These are phyloP conservation scores for Vigna unguiculata DNA, from an alignment of 306 rosid genomes.

Conservation along the genomic window DNA sequence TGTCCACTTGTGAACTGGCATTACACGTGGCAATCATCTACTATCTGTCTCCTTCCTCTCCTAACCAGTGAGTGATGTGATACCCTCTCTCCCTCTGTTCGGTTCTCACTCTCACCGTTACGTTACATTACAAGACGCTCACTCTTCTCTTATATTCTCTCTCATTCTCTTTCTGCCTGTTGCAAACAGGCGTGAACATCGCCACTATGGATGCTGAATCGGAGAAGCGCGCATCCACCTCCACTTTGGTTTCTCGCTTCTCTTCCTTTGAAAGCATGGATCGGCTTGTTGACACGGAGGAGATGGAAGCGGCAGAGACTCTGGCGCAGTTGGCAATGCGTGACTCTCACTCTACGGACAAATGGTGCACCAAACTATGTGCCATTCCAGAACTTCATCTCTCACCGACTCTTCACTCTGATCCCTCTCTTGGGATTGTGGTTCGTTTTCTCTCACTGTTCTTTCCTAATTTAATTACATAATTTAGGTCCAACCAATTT, in stretches of 20 bases:
- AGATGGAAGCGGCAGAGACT: constrained; percentile 97
- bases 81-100: neutral
- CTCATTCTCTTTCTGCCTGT: neutral
- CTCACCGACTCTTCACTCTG: constrained; percentile 58
- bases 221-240: constrained; percentile 44
- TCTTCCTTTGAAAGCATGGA: constrained; percentile 42
- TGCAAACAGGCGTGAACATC: neutral
- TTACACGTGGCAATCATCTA: constrained; percentile 66
- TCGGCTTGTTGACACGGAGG: constrained; percentile 70
- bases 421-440: constrained; percentile 45
- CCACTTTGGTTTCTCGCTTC: constrained; percentile 15
- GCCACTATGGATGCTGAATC: constrained; percentile 35
- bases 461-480: neutral
- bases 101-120: constrained; percentile 35
- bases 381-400: constrained; percentile 54
- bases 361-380: constrained; percentile 51
- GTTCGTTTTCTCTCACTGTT: constrained; percentile 43
- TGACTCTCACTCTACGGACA: constrained; percentile 44
- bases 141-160: neutral
- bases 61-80: constrained; percentile 41
- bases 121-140: neutral
- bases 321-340: constrained; percentile 73
- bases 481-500: constrained; percentile 5
- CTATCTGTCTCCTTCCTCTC: constrained; percentile 37
- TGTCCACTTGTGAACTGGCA: constrained; percentile 58